Percentiles rank a stretch among this genome's conserved stretches.
Evolutionary conservation across 768 basidiomycete species (phyloP).

Genomic region (Tephrocybe sp.): DNA sequence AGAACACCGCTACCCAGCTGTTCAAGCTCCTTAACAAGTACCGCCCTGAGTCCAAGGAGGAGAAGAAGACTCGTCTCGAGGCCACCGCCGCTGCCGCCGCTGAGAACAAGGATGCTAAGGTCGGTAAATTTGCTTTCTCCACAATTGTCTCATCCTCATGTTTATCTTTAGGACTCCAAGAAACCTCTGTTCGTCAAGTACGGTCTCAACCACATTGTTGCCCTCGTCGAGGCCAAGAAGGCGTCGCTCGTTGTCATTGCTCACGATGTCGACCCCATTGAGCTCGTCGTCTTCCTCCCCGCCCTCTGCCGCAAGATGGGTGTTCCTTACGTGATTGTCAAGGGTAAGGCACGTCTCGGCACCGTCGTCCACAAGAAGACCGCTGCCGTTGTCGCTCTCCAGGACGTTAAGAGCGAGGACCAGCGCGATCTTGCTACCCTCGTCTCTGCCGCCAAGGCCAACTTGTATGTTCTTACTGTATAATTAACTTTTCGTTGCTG

Average conservation of each 20-base stretch:
- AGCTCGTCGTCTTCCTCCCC: constrained; percentile 97
- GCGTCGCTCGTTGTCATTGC: constrained; percentile 94
- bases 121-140: constrained; percentile 16
- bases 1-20: constrained; percentile 97
- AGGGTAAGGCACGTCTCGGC: constrained; percentile 97
- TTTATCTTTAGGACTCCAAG: constrained; percentile 65
- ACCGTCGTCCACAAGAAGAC: constrained; percentile 99
- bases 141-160: neutral
- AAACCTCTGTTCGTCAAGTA: constrained; percentile 96
- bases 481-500: neutral
- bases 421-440: constrained; percentile 90
- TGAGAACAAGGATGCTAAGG: constrained; percentile 63
- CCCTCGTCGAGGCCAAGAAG: constrained; percentile 97
- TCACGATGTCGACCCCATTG: constrained; percentile 98
- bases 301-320: constrained; percentile 99
- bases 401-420: constrained; percentile 96
- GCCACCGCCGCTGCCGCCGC: constrained; percentile 76
- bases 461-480: constrained; percentile 69
- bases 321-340: constrained; percentile 97
- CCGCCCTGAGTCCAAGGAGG: constrained; percentile 90
- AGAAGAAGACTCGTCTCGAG: constrained; percentile 94
- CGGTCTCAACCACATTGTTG: constrained; percentile 95
- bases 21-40: constrained; percentile 99
- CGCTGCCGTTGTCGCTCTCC: constrained; percentile 84
- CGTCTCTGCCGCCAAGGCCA: constrained; percentile 92